Conservation (phyloP, 441 rosid genomes). For the Populus hybrid region DNA sequence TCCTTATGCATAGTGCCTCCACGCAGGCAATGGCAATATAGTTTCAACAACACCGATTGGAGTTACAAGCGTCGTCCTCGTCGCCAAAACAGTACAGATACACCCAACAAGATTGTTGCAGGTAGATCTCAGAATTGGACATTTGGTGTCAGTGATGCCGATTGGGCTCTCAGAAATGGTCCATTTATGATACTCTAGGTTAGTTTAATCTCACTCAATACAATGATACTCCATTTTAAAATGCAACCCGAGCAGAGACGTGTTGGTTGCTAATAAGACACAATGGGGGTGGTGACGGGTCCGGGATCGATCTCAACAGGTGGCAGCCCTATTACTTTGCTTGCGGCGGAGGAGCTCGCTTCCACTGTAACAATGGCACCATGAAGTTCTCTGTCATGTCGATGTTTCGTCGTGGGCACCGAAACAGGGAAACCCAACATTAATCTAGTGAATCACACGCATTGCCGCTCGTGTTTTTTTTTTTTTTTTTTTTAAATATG, state of each 20-base stretch:
- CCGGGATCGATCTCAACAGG: slow-evolving; percentile 30
- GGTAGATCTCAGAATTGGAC: slow-evolving; percentile 61
- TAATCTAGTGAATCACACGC: neutral
- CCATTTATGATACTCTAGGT: slow-evolving; percentile 66
- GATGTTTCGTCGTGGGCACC: slow-evolving; percentile 27
- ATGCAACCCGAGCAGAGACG: slow-evolving; percentile 39
- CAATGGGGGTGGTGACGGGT: slow-evolving; percentile 43
- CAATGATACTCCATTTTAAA: neutral
- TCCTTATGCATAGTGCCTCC: slow-evolving; percentile 29
- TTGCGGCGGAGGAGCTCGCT: slow-evolving; percentile 42
- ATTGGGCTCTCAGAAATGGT: slow-evolving; percentile 53
- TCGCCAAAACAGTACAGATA: slow-evolving; percentile 12
- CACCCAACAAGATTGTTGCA: slow-evolving; percentile 40
- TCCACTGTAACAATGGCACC: slow-evolving; percentile 44
- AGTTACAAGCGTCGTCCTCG: slow-evolving; percentile 25
- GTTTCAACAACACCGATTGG: slow-evolving; percentile 35
- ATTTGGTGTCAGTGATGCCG: slow-evolving; percentile 31
- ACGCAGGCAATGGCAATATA: slow-evolving; percentile 28
- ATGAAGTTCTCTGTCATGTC: slow-evolving; percentile 56
- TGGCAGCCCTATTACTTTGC: slow-evolving; percentile 49
- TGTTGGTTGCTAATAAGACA: slow-evolving; percentile 33
- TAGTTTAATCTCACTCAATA: slow-evolving; percentile 1
- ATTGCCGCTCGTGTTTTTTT: neutral
- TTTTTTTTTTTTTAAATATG: neutral
- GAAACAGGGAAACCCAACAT: neutral